Base-by-base conservation (phyloP, 495 filamentous ascomycete species). In the Copromyces sp. region DNA sequence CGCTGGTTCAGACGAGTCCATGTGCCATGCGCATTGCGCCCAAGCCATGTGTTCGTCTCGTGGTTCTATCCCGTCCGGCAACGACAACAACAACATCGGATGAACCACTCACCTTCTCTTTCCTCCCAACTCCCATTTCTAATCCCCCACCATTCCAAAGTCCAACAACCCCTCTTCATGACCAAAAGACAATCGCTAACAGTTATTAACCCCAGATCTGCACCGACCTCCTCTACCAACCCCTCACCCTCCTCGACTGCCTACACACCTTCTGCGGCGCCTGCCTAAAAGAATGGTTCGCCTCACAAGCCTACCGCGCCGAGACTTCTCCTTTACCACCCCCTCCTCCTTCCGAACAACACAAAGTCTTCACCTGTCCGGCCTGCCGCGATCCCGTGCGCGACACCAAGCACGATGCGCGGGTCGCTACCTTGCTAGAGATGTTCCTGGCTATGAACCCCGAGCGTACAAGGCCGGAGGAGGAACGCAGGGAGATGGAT, bases 191-290 rank as follows among this genome's bases (percentile, higher is more conserved):
- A 4, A 40, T 9, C 6, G 40, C 65, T 42, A 12, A 35, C 4
- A 44, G 24, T 3, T 9, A 24, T 1, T 20, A 47, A 45, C 24
- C n/a, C 41, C 74, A 98, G 95, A 98, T 99, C 75, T 99, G 95
- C 82, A 94, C 94, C 73, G 95, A 99, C 78, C 86, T 98, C 70
- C 92, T 99, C 74, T 97, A 93, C 84, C 93, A 97, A 80, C 95
- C 95, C 24, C 89, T 98, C 73, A 97, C 94, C 39, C 91, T 98
- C 73, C 92, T 99, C 79, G 93, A 98, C 84, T 99, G 95, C 80
- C 90, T 99, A 2, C 95, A 99, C 83, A 97, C 94, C 44, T 98
- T 95, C 83, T 98, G 95, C 84, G 95, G 93, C 72, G 91, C 92
- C 39, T 99, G 95, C 79, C 80, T 98, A 73, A 97, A 96, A 82